Conservation (phyloP, 2,329 filamentous ascomycete species). For the Colletotrichum spaethianum region DNA sequence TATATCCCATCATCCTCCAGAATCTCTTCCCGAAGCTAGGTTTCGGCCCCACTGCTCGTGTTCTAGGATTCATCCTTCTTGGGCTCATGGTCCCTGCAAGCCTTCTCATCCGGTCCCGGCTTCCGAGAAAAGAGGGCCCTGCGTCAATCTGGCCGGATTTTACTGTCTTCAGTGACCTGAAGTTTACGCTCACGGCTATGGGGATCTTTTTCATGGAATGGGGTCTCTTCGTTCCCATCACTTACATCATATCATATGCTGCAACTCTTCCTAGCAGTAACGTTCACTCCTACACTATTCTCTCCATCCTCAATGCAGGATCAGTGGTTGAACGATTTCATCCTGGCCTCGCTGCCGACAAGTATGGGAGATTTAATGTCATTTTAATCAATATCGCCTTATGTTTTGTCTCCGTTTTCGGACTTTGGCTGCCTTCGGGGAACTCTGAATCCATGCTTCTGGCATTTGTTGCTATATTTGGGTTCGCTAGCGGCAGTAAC, state of each 20-base stretch:
- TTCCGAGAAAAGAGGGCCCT: conserved; percentile 63
- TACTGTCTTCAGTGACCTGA: conserved; percentile 70
- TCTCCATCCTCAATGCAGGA: conserved; percentile 86
- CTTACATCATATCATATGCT: conserved; percentile 82
- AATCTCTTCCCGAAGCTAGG: conserved; percentile 61
- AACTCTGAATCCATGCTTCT: conserved; percentile 71
- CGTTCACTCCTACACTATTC: conserved; percentile 78
- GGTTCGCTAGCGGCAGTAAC: conserved; percentile 84
- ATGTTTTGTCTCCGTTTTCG: conserved; percentile 70
- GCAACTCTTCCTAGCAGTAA: conserved; percentile 71
- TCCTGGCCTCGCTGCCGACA: conserved; percentile 83
- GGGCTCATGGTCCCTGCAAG: conserved; percentile 63
- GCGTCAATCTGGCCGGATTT: conserved; percentile 70
- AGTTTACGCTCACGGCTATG: conserved; percentile 72
- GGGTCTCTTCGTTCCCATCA: conserved; percentile 81
- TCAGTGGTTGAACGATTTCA: conserved; percentile 83
- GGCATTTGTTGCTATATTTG: conserved; percentile 80
- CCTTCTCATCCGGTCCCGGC: conserved; percentile 65
- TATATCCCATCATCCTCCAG: conserved; percentile 68
- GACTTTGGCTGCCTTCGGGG: conserved; percentile 78
- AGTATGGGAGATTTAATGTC: conserved; percentile 84
- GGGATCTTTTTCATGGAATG: conserved; percentile 80
- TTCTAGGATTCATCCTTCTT: conserved; percentile 65
- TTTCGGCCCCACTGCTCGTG: conserved; percentile 65
- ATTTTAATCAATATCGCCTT: conserved; percentile 77